Conservation (phyloP, 495 filamentous ascomycete species). For the Apiosordaria backusii region DNA sequence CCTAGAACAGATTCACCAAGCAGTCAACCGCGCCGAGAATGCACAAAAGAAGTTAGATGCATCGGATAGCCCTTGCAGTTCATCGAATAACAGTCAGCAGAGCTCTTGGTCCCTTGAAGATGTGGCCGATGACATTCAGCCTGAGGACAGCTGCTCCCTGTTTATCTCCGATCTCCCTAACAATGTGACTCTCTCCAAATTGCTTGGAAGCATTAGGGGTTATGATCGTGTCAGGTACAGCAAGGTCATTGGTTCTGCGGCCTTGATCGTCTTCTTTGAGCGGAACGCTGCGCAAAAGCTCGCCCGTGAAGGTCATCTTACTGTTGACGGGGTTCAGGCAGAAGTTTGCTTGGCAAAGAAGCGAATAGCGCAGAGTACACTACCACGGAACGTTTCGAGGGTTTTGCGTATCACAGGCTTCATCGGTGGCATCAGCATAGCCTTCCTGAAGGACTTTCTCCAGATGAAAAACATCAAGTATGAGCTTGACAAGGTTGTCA, state of each 20-base stretch:
- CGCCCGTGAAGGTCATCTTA: not conserved
- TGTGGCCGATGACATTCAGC: constrained; percentile 18
- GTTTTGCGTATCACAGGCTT: not conserved
- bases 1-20: not conserved
- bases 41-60: not conserved
- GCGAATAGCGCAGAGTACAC: not conserved
- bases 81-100: not conserved
- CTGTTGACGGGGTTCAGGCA: not conserved
- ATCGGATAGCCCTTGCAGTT: not conserved
- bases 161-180: constrained; percentile 35
- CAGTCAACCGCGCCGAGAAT: not conserved
- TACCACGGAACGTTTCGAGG: not conserved
- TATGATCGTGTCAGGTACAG: constrained; percentile 34
- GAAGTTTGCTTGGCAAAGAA: not conserved
- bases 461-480: not conserved
- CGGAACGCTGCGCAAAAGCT: constrained; percentile 10
- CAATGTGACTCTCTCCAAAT: constrained; percentile 18
- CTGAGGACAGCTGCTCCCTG: constrained; percentile 31
- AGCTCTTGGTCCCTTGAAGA: not conserved
- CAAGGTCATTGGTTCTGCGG: constrained; percentile 29
- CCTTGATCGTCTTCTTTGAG: constrained; percentile 40
- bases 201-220: constrained; percentile 28
- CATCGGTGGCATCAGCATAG: not conserved
- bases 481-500: not conserved
- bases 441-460: not conserved